Conservation (phyloP, 2,329 filamentous ascomycete species). For the Exophiala calicioides region DNA sequence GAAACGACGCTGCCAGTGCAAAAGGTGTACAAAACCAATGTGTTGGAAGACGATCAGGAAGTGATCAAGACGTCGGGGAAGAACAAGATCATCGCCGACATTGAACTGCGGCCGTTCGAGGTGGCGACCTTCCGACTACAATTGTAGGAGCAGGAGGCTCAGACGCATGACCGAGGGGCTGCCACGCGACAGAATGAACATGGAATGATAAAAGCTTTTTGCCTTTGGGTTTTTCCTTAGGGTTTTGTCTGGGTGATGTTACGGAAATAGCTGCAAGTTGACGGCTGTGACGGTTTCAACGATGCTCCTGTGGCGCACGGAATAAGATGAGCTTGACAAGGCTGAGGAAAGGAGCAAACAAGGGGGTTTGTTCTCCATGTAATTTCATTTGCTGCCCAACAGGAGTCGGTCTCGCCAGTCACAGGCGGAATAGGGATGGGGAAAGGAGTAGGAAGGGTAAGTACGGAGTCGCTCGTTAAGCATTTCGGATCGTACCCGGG, state of each 20-base stretch:
- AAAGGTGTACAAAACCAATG: constrained; percentile 78
- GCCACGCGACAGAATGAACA: background rate
- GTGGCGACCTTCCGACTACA: constrained; percentile 76
- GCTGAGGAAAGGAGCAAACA: background rate
- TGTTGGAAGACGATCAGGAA: constrained; percentile 83
- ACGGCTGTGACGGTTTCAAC: too few relatives aligned
- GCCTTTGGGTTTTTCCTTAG: too few relatives aligned
- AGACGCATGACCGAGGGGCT: background rate
- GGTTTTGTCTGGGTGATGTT: too few relatives aligned
- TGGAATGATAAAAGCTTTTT: background rate
- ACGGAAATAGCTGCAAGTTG: too few relatives aligned
- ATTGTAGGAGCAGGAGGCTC: constrained; percentile 39
- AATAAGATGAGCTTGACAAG: background rate
- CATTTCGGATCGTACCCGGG: too few relatives aligned
- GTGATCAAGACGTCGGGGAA: constrained; percentile 55
- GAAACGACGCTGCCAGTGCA: constrained; percentile 69
- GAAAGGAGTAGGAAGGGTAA: too few relatives aligned
- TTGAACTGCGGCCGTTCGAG: constrained; percentile 77
- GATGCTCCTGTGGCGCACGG: background rate
- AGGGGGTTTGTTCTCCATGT: too few relatives aligned
- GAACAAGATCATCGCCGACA: constrained; percentile 51
- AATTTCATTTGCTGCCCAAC: too few relatives aligned
- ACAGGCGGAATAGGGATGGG: too few relatives aligned
- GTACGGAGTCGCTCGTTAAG: too few relatives aligned
- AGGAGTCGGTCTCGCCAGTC: too few relatives aligned